phyloP scores from a whole-genome alignment of 2,329 filamentous ascomycete genomes.

The Alternaria solani region DNA sequence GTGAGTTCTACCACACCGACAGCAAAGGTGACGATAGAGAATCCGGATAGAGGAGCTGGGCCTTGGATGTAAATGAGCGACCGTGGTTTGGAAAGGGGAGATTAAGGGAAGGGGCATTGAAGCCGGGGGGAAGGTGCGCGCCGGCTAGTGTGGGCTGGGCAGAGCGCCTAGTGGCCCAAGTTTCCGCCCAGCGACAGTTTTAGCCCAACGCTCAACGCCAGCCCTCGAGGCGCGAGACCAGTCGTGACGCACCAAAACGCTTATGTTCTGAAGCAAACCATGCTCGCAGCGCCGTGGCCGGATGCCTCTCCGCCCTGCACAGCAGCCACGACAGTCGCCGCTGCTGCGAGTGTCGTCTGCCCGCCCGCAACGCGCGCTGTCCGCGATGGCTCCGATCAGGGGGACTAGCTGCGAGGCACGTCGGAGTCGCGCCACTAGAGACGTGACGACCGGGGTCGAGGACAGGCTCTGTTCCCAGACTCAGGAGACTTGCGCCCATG shows the following conservation, averaged over 20 bases:
- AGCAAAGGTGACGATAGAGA: constrained; percentile 45
- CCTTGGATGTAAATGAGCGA: constrained; percentile 47
- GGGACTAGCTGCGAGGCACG: constrained; percentile 9
- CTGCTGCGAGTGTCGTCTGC: background rate
- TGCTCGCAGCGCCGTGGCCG: constrained; percentile 20
- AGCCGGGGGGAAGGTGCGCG: constrained; percentile 40
- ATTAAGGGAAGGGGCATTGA: constrained; percentile 45
- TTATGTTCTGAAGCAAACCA: constrained; percentile 23
- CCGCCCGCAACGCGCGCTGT: constrained; percentile 5
- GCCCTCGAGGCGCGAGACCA: constrained; percentile 14
- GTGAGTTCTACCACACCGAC: constrained; percentile 49
- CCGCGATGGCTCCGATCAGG: constrained; percentile 20
- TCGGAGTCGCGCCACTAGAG: constrained; percentile 22
- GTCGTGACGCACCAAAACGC: constrained; percentile 27
- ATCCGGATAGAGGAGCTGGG: constrained; percentile 44
- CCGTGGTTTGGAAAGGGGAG: constrained; percentile 44
- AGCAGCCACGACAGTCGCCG: background rate
- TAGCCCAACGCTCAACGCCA: constrained; percentile 33
- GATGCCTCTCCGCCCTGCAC: constrained; percentile 10
- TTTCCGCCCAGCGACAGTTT: constrained; percentile 14
- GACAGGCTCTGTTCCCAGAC: constrained; percentile 20
- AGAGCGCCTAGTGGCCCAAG: constrained; percentile 13
- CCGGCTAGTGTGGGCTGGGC: constrained; percentile 19
- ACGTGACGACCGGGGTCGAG: constrained; percentile 12
- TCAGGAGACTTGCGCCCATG: constrained; percentile 27